Conservation (phyloP, 106 monocot genomes). For the Alisma plantagoaquatica region DNA sequence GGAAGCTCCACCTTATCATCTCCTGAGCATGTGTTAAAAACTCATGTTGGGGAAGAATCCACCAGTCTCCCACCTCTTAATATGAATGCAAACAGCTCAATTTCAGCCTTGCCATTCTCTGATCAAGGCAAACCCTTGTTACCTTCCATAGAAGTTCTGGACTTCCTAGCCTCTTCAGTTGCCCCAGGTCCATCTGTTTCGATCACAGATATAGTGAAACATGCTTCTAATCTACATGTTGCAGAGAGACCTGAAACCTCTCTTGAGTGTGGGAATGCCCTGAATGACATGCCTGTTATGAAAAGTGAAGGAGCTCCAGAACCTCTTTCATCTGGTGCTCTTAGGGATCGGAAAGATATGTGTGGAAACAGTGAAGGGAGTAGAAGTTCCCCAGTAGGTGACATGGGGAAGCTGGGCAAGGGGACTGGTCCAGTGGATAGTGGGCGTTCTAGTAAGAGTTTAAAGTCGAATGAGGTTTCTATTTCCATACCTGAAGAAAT, state of each 20-base stretch:
- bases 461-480: conserved; percentile 7
- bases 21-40: background rate
- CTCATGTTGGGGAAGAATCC: background rate
- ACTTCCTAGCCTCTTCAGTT: conserved; percentile 12
- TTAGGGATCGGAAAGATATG: conserved; percentile 17
- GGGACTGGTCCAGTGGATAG: conserved; percentile 1
- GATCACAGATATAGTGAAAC: conserved; percentile 9
- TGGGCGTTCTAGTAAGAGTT: conserved; percentile 22
- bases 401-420: conserved; percentile 11
- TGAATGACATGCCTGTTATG: conserved; percentile 13
- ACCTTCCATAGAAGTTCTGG: conserved; percentile 15
- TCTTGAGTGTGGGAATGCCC: too few species aligned
- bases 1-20: background rate
- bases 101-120: conserved; percentile 19
- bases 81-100: conserved; percentile 33
- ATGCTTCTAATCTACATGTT: too few species aligned
- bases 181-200: conserved; percentile 11
- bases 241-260: too few species aligned
- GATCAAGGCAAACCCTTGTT: background rate
- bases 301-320: conserved; percentile 11
- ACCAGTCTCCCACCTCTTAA: conserved; percentile 24
- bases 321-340: background rate
- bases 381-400: conserved; percentile 10
- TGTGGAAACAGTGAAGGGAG: conserved; percentile 12
- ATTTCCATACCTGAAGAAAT: conserved; percentile 11